Percentiles rank a stretch among this genome's conserved stretches.
Conservation (phyloP, 768 basidiomycete species). For the Leccinum ochraceum region DNA sequence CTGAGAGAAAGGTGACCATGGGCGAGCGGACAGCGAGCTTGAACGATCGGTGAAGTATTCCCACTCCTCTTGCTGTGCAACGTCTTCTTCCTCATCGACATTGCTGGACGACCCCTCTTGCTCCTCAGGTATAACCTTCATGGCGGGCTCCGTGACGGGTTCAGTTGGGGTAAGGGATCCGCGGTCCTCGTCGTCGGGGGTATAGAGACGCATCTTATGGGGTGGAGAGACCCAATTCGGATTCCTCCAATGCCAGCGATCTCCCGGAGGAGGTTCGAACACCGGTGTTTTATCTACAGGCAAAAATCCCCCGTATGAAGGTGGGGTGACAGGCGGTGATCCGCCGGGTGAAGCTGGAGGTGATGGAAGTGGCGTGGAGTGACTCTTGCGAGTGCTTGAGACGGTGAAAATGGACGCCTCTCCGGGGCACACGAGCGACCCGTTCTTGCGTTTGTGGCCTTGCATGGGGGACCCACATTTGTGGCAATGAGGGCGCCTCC, state of each 20-base stretch:
- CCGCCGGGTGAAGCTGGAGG: constrained; percentile 29
- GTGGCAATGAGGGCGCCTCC: constrained; percentile 38
- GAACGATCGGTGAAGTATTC: constrained; percentile 18
- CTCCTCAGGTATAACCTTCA: constrained; percentile 8
- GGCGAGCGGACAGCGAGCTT: constrained; percentile 25
- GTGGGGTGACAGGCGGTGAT: constrained; percentile 23
- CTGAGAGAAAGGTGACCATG: no score
- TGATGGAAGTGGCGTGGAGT: constrained; percentile 28
- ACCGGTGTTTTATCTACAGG: constrained; percentile 19
- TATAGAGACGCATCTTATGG: constrained; percentile 26
- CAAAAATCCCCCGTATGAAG: constrained; percentile 15
- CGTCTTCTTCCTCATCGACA: constrained; percentile 10
- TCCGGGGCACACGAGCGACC: constrained; percentile 31
- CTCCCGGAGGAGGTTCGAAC: constrained; percentile 32
- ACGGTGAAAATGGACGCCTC: constrained; percentile 13
- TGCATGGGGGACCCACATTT: constrained; percentile 35
- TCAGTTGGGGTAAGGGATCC: constrained; percentile 34
- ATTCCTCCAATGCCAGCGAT: constrained; percentile 36
- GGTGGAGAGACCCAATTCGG: constrained; percentile 37
- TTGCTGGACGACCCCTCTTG: constrained; percentile 14
- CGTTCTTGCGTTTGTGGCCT: constrained; percentile 34
- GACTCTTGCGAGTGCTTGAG: constrained; percentile 17
- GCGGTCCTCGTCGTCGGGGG: constrained; percentile 24
- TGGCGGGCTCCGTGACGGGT: constrained; percentile 25
- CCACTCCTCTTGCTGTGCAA: constrained; percentile 8